Conservation (phyloP, 2,329 filamentous ascomycete species). For the Setomelanomma holmii region DNA sequence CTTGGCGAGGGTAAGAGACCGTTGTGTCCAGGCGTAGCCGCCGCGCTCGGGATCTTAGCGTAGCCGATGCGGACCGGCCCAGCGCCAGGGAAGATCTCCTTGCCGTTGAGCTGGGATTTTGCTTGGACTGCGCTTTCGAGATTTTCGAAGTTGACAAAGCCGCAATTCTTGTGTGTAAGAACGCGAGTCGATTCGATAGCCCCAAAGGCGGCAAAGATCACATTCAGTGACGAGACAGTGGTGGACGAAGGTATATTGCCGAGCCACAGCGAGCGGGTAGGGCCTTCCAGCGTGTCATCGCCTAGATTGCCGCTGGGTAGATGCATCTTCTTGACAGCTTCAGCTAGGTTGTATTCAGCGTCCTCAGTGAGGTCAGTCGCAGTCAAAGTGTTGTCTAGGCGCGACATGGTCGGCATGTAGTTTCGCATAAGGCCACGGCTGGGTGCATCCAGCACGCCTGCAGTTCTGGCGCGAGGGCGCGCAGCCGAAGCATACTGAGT, state of each 20-base stretch:
- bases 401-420: slow-evolving; percentile 70
- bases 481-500: slow-evolving; percentile 82
- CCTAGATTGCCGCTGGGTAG: slow-evolving; percentile 66
- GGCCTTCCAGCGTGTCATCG: slow-evolving; percentile 85
- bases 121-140: slow-evolving; percentile 90
- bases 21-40: slow-evolving; percentile 85
- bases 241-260: slow-evolving; percentile 97
- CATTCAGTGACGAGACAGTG: slow-evolving; percentile 90
- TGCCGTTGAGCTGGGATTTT: slow-evolving; percentile 87
- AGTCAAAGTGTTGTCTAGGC: slow-evolving; percentile 71
- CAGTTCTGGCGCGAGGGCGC: slow-evolving; percentile 87
- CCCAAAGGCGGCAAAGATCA: slow-evolving; percentile 94
- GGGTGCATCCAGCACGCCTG: slow-evolving; percentile 85
- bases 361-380: slow-evolving; percentile 79
- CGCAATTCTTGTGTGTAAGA: slow-evolving; percentile 97
- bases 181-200: slow-evolving; percentile 90
- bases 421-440: slow-evolving; percentile 68
- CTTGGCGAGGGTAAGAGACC: slow-evolving; percentile 90
- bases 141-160: slow-evolving; percentile 96
- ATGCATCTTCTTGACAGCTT: slow-evolving; percentile 78
- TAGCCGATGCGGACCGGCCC: slow-evolving; percentile 96
- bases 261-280: slow-evolving; percentile 93
- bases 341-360: slow-evolving; percentile 79
- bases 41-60: slow-evolving; percentile 91
- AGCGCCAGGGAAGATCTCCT: slow-evolving; percentile 97